These are phyloP conservation scores for Tulasnella sp. DNA, from an alignment of 768 basidiomycete species.

Conservation along the genomic window DNA sequence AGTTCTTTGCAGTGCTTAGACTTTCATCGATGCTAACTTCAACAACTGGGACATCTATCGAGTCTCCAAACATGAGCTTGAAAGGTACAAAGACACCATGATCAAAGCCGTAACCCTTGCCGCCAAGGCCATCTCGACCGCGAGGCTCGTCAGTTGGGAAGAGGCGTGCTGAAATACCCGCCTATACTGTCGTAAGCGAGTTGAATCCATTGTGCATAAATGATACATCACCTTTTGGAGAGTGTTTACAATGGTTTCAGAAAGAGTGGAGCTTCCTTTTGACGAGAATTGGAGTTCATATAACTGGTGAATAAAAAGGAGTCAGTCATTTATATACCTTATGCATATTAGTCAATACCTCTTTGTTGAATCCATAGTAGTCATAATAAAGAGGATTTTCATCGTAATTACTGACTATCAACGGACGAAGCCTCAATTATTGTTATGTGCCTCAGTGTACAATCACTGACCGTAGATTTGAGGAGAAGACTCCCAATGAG, in stretches of 20 bases:
- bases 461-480: slow-evolving; percentile 40
- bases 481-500: slow-evolving; percentile 61
- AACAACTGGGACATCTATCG: slow-evolving; percentile 51
- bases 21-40: slow-evolving; percentile 54
- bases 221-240: slow-evolving; percentile 37
- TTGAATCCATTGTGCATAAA: not conserved
- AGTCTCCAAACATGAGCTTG: slow-evolving; percentile 61
- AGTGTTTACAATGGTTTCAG: slow-evolving; percentile 46
- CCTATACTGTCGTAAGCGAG: slow-evolving; percentile 26
- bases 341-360: slow-evolving; percentile 10
- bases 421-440: not conserved
- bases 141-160: slow-evolving; percentile 39
- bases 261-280: slow-evolving; percentile 43
- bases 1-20: slow-evolving; percentile 47
- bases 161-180: slow-evolving; percentile 40
- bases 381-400: slow-evolving; percentile 65
- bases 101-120: slow-evolving; percentile 51
- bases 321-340: not conserved
- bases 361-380: slow-evolving; percentile 50
- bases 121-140: slow-evolving; percentile 54
- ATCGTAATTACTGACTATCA: slow-evolving; percentile 60
- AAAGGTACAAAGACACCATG: slow-evolving; percentile 77
- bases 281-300: slow-evolving; percentile 59
- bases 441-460: not conserved
- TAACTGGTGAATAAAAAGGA: slow-evolving; percentile 24